A percentile compares a stretch with the other conserved stretches of the same genome.
These are phyloP conservation scores for Exophiala oligosperma DNA, from an alignment of 2,329 filamentous ascomycete species.

Conservation along the genomic window DNA sequence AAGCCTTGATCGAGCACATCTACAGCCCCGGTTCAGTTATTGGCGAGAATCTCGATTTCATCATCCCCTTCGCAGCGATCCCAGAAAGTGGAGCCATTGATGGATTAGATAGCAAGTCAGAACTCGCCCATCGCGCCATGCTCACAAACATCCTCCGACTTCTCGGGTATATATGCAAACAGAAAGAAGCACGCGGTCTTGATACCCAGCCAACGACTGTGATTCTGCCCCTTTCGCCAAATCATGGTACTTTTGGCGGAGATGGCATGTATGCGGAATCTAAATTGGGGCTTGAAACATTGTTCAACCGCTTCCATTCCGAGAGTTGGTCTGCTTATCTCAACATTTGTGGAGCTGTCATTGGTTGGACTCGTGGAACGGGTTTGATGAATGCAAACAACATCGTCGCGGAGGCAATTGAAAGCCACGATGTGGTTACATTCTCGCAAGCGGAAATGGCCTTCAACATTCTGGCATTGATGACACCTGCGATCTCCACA, in stretches of 20 bases:
- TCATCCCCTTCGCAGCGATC: constrained; percentile 47
- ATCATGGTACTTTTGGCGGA: constrained; percentile 45
- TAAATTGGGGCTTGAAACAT: constrained; percentile 41
- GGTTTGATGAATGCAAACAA: constrained; percentile 47
- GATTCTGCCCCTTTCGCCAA: constrained; percentile 46
- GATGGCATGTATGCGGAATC: constrained; percentile 49
- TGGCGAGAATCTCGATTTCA: constrained; percentile 40
- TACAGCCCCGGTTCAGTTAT: constrained; percentile 30
- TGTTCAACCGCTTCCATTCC: constrained; percentile 38
- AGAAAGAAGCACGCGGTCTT: constrained; percentile 34
- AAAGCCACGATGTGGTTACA: constrained; percentile 39
- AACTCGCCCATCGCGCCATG: constrained; percentile 43
- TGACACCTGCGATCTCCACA: constrained; percentile 32
- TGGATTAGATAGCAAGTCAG: constrained; percentile 35
- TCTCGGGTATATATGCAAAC: constrained; percentile 37
- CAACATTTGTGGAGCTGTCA: constrained; percentile 42
- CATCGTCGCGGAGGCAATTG: constrained; percentile 39
- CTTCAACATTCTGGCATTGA: constrained; percentile 39
- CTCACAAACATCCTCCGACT: constrained; percentile 42
- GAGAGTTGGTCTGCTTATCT: constrained; percentile 43
- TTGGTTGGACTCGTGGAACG: constrained; percentile 50
- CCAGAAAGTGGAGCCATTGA: constrained; percentile 39
- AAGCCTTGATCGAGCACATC: constrained; percentile 40
- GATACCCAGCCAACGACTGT: constrained; percentile 40
- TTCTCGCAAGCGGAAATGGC: constrained; percentile 47